phyloP scores from a whole-genome alignment of 805 yeast genomes.

The Wickerhamomyces queroliae region DNA sequence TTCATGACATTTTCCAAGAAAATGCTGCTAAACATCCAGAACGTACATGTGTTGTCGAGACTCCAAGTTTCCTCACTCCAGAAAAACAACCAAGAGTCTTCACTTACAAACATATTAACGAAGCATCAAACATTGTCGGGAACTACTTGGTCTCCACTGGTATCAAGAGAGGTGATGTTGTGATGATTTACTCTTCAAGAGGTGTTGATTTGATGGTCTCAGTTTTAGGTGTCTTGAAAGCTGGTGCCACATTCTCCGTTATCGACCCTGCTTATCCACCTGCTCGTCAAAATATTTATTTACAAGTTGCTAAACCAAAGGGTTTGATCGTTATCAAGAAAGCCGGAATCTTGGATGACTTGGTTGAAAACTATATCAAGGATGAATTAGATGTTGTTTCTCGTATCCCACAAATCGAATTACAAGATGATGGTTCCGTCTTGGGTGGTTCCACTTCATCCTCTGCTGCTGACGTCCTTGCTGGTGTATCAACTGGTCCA shows the following conservation, averaged over 20 bases:
- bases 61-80: constrained; percentile 57
- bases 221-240: constrained; percentile 95
- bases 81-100: constrained; percentile 59
- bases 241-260: constrained; percentile 98
- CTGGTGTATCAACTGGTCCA: constrained; percentile 42
- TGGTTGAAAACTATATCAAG: constrained; percentile 73
- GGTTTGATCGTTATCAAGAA: constrained; percentile 87
- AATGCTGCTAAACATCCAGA: constrained; percentile 85
- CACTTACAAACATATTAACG: constrained; percentile 82
- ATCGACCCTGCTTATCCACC: constrained; percentile 99
- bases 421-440: constrained; percentile 70
- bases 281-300: constrained; percentile 89
- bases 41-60: constrained; percentile 88
- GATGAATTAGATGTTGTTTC: constrained; percentile 69
- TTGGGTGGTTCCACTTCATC: constrained; percentile 47
- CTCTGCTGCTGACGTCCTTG: constrained; percentile 44
- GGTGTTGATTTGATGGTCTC: constrained; percentile 97
- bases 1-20: constrained; percentile 88
- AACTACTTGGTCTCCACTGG: constrained; percentile 81
- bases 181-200: constrained; percentile 95
- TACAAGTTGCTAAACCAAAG: constrained; percentile 88
- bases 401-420: constrained; percentile 69
- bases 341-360: constrained; percentile 77
- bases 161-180: constrained; percentile 86
- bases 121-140: constrained; percentile 90